Base-by-base conservation (phyloP, 176 grass and related monocot genomes). In the Musa itinerans region DNA sequence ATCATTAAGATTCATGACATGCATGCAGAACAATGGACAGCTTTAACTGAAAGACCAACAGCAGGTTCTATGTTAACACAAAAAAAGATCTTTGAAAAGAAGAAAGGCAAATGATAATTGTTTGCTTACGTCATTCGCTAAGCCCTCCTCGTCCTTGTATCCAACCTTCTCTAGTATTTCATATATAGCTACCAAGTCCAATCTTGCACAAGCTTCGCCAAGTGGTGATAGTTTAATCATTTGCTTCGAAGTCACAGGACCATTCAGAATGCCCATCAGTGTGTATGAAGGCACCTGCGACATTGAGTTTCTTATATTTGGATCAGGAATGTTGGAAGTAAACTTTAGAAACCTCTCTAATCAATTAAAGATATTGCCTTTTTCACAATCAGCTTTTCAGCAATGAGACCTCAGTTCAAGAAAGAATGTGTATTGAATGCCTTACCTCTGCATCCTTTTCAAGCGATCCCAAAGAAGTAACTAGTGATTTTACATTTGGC, bases 61-160 rank as follows among this genome's bases (percentile, higher is more conserved):
- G 6, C 34, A 43, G 34, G 34, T 43, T 43, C 34, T 43, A 43
- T 43, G 3, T 43, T 43, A 43, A 43, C 34, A 0, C 1, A 61
- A 50, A 13, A 11, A 67, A 27, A 10, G 1, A 69, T 69, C 29
- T 16, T 5, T 16, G 43, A 48, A 48, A 50, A 69, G 43, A 48
- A 34, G n/a, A 49, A 69, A n/a, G 7, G 43, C 19, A 51, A 21
- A 51, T 1, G 51, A 50, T 2, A 10, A 70, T 51, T 2, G 14
- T 50, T 21, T 51, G 8, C 74, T 82, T 78, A 99, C 95, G 86
- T 99, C 95, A 79, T 99, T 99, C 56, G 25, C 69, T 34, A 76
- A 54, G 68, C 91, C 95, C 68, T 99, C 95, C 54, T 99, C 95
- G 79, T 99, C 95, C 66, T 92, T 88, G 58, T 99, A 99, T 83